Base-by-base conservation (phyloP, 805 yeast species). In the Wickerhamia fluorescens region DNA sequence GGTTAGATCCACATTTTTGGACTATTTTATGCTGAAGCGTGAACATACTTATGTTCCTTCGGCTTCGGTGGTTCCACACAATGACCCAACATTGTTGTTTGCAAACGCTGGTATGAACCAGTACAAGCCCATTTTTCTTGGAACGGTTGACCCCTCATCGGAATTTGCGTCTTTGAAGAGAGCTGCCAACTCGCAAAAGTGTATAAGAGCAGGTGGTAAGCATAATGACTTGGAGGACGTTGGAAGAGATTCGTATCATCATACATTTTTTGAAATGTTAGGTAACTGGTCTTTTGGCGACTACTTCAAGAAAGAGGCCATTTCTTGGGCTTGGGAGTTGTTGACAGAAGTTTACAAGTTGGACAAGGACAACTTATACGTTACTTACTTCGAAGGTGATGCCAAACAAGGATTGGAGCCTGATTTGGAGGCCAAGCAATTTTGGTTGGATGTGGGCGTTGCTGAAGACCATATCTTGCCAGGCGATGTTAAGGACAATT, bases 221-320 rank as follows among this genome's bases (percentile, higher is more conserved):
- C 99, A 92, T 61, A 82, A 82, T 46, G 98, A 92, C 65, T 74
- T 92, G 53, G 99, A 92, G 56, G 99, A 92, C 59, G 99, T 92
- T 27, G 99, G 99, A 40, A 78, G 82, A 51, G 99, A 92, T 61
- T 85, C 95, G 30, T 92, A 92, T 54, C 99, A 92, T 58, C 99
- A 92, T 59, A 92, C 99, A 11, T 94, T 94, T 53, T 92, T 92
- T 47, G 99, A 92, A 66, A 92, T 92, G 99, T 73, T 92, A 61
- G 99, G 99, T 50, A 92, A 92, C 70, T 92, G 99, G 99, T 92
- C 98, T 5, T 92, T 92, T 59, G 99, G 99, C 49, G 98, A 92
- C 61, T 92, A 92, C 57, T 92, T 92, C 76, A 92, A 92, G 59
- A 75, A 81, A 47, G 98, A 87, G 52, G 97, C 97, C 30, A 80